A percentile compares a stretch with the other conserved stretches of the same genome.
phyloP scores from a whole-genome alignment of 2,329 filamentous ascomycete genomes.

The Cladosporium austrohemisphaericum region DNA sequence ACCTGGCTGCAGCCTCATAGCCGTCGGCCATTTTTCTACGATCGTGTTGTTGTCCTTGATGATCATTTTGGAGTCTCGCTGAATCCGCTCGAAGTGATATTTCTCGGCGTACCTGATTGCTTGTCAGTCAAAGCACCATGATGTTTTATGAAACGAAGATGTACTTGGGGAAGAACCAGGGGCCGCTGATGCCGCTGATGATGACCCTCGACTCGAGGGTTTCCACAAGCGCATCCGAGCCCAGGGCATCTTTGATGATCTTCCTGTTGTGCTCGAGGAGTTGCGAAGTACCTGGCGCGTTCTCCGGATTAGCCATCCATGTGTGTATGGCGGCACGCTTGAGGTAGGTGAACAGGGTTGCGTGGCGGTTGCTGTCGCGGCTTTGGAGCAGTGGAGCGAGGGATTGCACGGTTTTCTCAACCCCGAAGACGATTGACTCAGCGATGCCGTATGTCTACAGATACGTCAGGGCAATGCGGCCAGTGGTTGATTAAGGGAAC shows the following conservation, averaged over 20 bases:
- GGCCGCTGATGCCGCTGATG: no score
- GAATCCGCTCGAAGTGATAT: constrained; percentile 13
- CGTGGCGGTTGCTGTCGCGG: constrained; percentile 35
- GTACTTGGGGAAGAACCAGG: no score
- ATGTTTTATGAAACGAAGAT: no score
- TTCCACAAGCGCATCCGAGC: no score
- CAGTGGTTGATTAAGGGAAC: neutral
- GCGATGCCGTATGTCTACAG: neutral
- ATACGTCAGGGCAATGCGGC: no score
- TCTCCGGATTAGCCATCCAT: neutral
- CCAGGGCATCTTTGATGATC: no score
- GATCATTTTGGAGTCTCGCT: neutral
- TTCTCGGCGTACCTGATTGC: constrained; percentile 13
- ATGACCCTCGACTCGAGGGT: no score
- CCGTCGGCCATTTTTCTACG: constrained; percentile 20
- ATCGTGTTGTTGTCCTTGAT: constrained; percentile 21
- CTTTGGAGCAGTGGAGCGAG: constrained; percentile 36
- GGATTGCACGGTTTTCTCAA: neutral
- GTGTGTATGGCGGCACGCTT: constrained; percentile 33
- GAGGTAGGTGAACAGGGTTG: constrained; percentile 43
- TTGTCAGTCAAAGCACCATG: neutral
- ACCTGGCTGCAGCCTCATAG: constrained; percentile 9
- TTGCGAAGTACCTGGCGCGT: no score
- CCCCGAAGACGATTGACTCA: neutral
- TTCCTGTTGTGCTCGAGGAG: no score